A percentile compares a stretch with the other conserved stretches of the same genome.
Conservation (phyloP, 371 early-diverging fungal genomes). For the Smittium mucronatum region DNA sequence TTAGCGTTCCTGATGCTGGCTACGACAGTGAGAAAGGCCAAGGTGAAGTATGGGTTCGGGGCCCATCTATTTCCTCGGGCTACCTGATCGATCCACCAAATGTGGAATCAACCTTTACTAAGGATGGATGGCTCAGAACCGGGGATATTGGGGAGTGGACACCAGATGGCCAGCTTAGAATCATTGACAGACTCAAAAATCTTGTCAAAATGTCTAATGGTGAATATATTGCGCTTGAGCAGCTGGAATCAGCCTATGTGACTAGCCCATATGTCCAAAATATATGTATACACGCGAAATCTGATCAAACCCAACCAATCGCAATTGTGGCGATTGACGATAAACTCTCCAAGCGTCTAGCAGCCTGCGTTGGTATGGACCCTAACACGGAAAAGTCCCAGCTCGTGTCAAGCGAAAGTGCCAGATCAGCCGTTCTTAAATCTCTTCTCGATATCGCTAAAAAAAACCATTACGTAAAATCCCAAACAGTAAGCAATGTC, state of each 20-base stretch:
- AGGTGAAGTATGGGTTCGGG: slow-evolving; percentile 85
- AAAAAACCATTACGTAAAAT: slow-evolving; percentile 45
- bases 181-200: slow-evolving; percentile 81
- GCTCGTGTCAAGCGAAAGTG: slow-evolving; percentile 18
- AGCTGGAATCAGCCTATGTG: slow-evolving; percentile 88
- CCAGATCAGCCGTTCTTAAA: slow-evolving; percentile 20
- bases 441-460: slow-evolving; percentile 36
- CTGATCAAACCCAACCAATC: slow-evolving; percentile 28
- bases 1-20: slow-evolving; percentile 67
- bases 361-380: slow-evolving; percentile 16
- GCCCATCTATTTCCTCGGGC: slow-evolving; percentile 52
- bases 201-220: slow-evolving; percentile 81
- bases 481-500: slow-evolving; percentile 59
- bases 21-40: slow-evolving; percentile 56
- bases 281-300: slow-evolving; percentile 76
- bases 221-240: slow-evolving; percentile 95
- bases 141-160: slow-evolving; percentile 86
- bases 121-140: slow-evolving; percentile 87
- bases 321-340: slow-evolving; percentile 28
- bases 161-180: slow-evolving; percentile 49
- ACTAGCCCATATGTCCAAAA: slow-evolving; percentile 59
- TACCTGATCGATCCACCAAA: slow-evolving; percentile 55
- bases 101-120: slow-evolving; percentile 50
- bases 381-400: slow-evolving; percentile 11
- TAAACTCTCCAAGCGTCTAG: slow-evolving; percentile 19